Percentiles rank a stretch among this genome's conserved stretches.
Conservation (phyloP, 2,329 filamentous ascomycete species). For the Westerdykella sp. region DNA sequence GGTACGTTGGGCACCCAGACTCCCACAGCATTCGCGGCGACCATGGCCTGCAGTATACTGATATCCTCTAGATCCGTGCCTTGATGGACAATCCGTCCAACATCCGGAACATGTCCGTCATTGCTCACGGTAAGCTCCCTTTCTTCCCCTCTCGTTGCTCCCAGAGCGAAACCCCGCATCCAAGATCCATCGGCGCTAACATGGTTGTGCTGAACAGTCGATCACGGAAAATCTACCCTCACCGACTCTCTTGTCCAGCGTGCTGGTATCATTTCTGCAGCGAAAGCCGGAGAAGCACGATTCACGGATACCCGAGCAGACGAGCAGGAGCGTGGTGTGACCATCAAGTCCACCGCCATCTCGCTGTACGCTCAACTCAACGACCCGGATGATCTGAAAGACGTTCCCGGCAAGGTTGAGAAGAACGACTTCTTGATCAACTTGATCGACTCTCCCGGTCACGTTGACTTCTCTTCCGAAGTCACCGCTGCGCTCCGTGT, state of each 20-base stretch:
- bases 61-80: slow-evolving; percentile 56
- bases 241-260: slow-evolving; percentile 99
- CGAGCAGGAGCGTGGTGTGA: slow-evolving; percentile 99
- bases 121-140: slow-evolving; percentile 73
- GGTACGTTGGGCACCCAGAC: slow-evolving; percentile 45
- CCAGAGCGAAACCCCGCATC: slow-evolving; percentile 10
- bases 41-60: slow-evolving; percentile 11
- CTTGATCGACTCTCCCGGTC: slow-evolving; percentile 98
- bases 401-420: slow-evolving; percentile 82
- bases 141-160: not conserved
- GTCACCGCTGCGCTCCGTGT: slow-evolving; percentile 99
- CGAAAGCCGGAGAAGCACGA: slow-evolving; percentile 91
- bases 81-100: slow-evolving; percentile 74
- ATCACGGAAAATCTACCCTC: slow-evolving; percentile 99
- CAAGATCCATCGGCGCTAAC: slow-evolving; percentile 15
- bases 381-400: slow-evolving; percentile 83
- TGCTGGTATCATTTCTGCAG: slow-evolving; percentile 98
- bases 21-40: not conserved
- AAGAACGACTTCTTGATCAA: slow-evolving; percentile 99
- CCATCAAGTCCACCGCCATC: slow-evolving; percentile 99
- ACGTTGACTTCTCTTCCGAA: slow-evolving; percentile 99
- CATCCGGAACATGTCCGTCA: slow-evolving; percentile 97
- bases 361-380: slow-evolving; percentile 86
- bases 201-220: slow-evolving; percentile 51
- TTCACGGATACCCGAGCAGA: slow-evolving; percentile 96